Percentiles rank a stretch among this genome's conserved stretches.
phyloP scores from a whole-genome alignment of 352 stramenopile genomes.

The Globisporangium iwayamae region DNA sequence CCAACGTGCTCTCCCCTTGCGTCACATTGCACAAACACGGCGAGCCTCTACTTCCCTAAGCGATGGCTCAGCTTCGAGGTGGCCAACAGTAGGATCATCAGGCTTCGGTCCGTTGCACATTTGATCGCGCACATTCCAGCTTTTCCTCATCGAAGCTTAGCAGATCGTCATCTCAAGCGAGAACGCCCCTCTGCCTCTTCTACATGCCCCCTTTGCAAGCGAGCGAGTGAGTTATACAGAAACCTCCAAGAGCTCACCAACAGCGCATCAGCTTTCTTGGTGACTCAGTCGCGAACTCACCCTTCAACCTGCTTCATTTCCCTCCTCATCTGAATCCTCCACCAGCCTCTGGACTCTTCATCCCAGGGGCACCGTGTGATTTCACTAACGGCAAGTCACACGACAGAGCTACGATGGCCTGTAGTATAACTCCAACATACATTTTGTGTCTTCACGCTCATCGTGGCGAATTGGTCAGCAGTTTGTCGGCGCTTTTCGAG shows the following conservation, averaged over 20 bases:
- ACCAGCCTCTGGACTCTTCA: no score
- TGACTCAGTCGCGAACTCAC: conserved; percentile 22
- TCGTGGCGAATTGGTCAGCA: no score
- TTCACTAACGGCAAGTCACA: no score
- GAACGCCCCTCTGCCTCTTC: not conserved
- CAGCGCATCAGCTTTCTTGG: not conserved
- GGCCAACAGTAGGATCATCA: not conserved
- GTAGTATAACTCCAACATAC: no score
- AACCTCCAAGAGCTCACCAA: not conserved
- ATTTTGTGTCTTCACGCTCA: no score
- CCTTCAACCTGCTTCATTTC: conserved; percentile 17
- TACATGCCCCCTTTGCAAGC: not conserved
- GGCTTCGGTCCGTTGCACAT: not conserved
- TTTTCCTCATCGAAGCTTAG: not conserved
- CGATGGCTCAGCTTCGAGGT: no score
- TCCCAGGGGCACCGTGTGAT: no score
- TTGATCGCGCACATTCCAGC: not conserved
- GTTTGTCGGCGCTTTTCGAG: not conserved
- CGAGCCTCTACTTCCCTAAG: no score
- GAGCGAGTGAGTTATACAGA: conserved; percentile 8
- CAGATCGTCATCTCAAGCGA: not conserved
- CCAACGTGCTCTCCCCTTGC: no score
- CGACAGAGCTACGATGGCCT: no score
- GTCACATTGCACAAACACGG: no score
- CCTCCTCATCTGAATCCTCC: not conserved